Evolutionary conservation across 345 rosid species (phyloP).

Genomic region (Dimocarpus longan): DNA sequence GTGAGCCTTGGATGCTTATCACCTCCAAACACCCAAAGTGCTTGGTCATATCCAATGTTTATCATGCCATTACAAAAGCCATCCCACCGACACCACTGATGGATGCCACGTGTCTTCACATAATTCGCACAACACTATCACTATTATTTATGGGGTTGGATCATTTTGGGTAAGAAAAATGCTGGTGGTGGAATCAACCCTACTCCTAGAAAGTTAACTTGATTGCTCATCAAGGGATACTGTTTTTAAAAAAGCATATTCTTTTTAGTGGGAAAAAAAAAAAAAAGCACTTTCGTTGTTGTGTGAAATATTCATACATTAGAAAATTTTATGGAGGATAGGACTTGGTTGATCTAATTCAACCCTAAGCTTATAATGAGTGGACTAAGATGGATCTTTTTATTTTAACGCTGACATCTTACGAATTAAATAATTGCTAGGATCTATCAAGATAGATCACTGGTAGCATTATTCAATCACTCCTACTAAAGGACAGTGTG

Average conservation of each 20-base stretch:
- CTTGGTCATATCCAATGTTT: background rate
- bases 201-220: no score
- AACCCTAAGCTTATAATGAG: background rate
- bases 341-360: background rate
- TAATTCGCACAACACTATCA: background rate
- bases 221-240: background rate
- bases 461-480: no score
- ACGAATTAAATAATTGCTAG: no score
- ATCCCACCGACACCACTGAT: constrained; percentile 20
- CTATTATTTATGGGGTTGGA: background rate
- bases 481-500: no score
- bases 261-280: constrained; percentile 1
- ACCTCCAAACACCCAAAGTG: background rate
- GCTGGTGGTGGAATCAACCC: background rate
- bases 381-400: background rate
- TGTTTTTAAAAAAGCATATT: background rate
- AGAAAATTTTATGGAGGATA: background rate
- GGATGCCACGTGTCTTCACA: constrained; percentile 10
- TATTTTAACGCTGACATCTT: no score
- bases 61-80: background rate
- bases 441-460: no score
- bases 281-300: no score
- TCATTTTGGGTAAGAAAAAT: no score
- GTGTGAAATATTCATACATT: background rate
- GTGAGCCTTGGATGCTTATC: constrained; percentile 7